Conservation (phyloP, 371 early-diverging fungal species). For the Sanchytrium tribonematis region DNA sequence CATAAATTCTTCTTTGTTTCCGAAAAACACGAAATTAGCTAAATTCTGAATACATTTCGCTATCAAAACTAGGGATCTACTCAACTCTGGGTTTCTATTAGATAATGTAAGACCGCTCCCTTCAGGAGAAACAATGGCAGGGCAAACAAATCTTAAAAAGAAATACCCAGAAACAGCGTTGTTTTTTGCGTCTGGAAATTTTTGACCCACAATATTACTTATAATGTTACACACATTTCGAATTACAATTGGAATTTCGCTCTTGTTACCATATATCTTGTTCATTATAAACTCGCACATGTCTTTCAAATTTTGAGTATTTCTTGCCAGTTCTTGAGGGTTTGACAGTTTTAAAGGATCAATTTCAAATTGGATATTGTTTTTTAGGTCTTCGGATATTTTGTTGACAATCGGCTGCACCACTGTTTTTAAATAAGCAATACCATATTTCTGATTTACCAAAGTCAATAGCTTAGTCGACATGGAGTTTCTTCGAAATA, state of each 20-base stretch:
- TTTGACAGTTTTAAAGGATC: slow-evolving; percentile 42
- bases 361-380: slow-evolving; percentile 29
- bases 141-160: slow-evolving; percentile 79
- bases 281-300: slow-evolving; percentile 49
- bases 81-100: slow-evolving; percentile 23
- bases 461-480: slow-evolving; percentile 53
- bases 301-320: slow-evolving; percentile 42
- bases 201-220: slow-evolving; percentile 35
- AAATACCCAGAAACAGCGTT: slow-evolving; percentile 76
- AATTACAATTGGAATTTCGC: slow-evolving; percentile 36
- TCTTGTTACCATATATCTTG: slow-evolving; percentile 39
- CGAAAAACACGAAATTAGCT: slow-evolving; percentile 75
- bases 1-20: slow-evolving; percentile 72
- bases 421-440: slow-evolving; percentile 45
- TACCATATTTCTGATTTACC: slow-evolving; percentile 48
- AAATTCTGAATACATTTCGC: slow-evolving; percentile 83
- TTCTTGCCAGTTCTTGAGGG: slow-evolving; percentile 26
- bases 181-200: slow-evolving; percentile 55
- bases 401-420: slow-evolving; percentile 38
- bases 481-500: slow-evolving; percentile 70
- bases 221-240: slow-evolving; percentile 53
- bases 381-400: slow-evolving; percentile 7
- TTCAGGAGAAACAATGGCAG: slow-evolving; percentile 69
- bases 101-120: slow-evolving; percentile 10
- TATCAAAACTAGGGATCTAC: slow-evolving; percentile 50